These are phyloP conservation scores for Discostella stelligera DNA, from an alignment of 352 stramenopile genomes.

Conservation along the genomic window DNA sequence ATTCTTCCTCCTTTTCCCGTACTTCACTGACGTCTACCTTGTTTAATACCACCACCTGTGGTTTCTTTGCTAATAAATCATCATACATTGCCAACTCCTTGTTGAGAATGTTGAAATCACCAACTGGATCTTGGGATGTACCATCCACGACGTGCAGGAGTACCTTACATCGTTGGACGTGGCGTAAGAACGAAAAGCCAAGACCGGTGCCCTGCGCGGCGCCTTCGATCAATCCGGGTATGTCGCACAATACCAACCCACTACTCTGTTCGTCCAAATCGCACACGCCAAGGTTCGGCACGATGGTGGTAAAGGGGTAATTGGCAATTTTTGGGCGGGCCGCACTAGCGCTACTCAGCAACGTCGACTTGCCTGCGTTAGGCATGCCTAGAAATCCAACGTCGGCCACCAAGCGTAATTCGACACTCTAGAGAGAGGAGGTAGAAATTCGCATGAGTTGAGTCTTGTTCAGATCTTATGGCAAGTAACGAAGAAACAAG, in stretches of 20 bases:
- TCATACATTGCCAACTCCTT: slow-evolving; percentile 84
- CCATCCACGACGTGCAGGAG: slow-evolving; percentile 88
- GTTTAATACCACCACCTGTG: slow-evolving; percentile 87
- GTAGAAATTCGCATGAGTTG: not conserved
- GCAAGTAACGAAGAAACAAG: not conserved
- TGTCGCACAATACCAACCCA: slow-evolving; percentile 87
- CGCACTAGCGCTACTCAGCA: slow-evolving; percentile 90
- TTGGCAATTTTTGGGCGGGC: slow-evolving; percentile 95
- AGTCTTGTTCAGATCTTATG: not conserved
- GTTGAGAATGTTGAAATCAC: slow-evolving; percentile 86
- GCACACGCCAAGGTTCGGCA: slow-evolving; percentile 94
- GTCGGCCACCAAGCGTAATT: slow-evolving; percentile 98
- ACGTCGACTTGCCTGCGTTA: slow-evolving; percentile 97
- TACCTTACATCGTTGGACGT: slow-evolving; percentile 98
- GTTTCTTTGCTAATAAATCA: slow-evolving; percentile 82
- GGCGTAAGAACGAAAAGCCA: slow-evolving; percentile 96
- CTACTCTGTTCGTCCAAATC: slow-evolving; percentile 70
- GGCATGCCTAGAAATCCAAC: slow-evolving; percentile 97
- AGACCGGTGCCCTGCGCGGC: slow-evolving; percentile 95
- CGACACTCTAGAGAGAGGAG: slow-evolving; percentile 76
- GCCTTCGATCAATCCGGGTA: slow-evolving; percentile 89
- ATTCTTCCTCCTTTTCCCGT: slow-evolving; percentile 67
- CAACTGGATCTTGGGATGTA: slow-evolving; percentile 81
- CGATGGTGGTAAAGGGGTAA: slow-evolving; percentile 98
- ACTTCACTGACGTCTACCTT: slow-evolving; percentile 85